Base-by-base conservation (phyloP, 495 filamentous ascomycete species). In the Penicillium chermesinum region DNA sequence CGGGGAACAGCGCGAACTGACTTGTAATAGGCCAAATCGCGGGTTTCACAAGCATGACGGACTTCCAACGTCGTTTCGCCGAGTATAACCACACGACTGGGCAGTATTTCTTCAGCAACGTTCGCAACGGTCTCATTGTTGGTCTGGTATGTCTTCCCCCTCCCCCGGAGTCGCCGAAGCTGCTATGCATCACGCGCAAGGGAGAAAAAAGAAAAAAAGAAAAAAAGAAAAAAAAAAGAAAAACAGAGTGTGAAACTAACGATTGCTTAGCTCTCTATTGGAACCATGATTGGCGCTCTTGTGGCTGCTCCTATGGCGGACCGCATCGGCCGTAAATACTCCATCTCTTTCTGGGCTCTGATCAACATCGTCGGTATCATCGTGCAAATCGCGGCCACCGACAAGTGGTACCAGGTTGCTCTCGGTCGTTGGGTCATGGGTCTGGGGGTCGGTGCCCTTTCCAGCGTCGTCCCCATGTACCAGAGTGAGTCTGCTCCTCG, bases 391-490 rank as follows among this genome's bases (percentile, higher is more conserved):
- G 76, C 85, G 30, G 77, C 83, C 35, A 41, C 60, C 10, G 61
- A 61, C 37, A 72, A 71, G 37, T 81, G 78, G 78, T 69, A 74
- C 50, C 74, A 80, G 55, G 52, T 80, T 17, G 75, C 73, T 15
- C 53, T 80, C 45, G 78, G 78, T 45, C 71, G 78, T 62, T 70
- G 69, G 63, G 75, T 87, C 40, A 81, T 82, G 37, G 81, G 86
- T 67, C 64, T 83, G 21, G 85, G 85, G 51, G 83, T 89, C 42
- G 86, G 85, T 49, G 77, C 81, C 1, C 73, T 88, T 12, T 86
- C 81, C 41, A 85, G 86, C 44, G 66, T 82, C 14, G 81, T 88
- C 12, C 85, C 85, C 58, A 83, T 87, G 76, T 88, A 86, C 67
- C 83, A 86, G 69, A 77, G 74, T 41, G 85, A 88, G 63, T 84